Evolutionary conservation across 495 filamentous ascomycete species (phyloP).

Genomic region (Neurospora tetrasperma): DNA sequence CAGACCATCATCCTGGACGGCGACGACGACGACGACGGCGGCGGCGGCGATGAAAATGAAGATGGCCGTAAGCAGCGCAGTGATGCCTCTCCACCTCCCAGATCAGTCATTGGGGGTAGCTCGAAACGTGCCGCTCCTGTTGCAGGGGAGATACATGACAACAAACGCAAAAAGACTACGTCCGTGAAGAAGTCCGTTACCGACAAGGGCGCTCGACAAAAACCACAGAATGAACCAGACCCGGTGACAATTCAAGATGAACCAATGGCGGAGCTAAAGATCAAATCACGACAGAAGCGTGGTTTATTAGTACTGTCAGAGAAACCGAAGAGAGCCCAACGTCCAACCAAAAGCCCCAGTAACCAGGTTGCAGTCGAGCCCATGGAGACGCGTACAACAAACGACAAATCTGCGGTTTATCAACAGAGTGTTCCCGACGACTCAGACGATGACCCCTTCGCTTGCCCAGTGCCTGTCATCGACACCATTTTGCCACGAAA

Average conservation of each 20-base stretch:
- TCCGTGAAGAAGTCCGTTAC: background rate
- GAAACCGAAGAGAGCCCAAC: conserved; percentile 6
- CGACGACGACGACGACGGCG: conserved; percentile 6
- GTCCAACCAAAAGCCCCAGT: background rate
- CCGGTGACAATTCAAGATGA: conserved; percentile 7
- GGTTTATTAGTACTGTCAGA: conserved; percentile 30
- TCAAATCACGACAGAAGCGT: conserved; percentile 32
- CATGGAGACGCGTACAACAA: background rate
- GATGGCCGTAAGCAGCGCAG: background rate
- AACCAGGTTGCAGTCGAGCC: background rate
- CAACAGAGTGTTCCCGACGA: background rate
- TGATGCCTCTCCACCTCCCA: background rate
- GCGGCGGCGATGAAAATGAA: too few relatives aligned
- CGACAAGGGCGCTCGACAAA: background rate
- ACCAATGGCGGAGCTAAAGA: conserved; percentile 29
- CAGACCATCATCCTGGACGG: conserved; percentile 12
- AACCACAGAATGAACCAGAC: background rate
- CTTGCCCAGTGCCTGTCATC: background rate
- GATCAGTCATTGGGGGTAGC: background rate
- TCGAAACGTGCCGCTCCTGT: background rate
- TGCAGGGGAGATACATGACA: background rate
- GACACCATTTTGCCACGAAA: background rate
- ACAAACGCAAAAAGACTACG: background rate
- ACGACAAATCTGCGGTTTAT: background rate
- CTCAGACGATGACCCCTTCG: background rate